These are phyloP conservation scores for Pseudocercospora cruenta DNA, from an alignment of 2,329 filamentous ascomycete species.

Conservation along the genomic window DNA sequence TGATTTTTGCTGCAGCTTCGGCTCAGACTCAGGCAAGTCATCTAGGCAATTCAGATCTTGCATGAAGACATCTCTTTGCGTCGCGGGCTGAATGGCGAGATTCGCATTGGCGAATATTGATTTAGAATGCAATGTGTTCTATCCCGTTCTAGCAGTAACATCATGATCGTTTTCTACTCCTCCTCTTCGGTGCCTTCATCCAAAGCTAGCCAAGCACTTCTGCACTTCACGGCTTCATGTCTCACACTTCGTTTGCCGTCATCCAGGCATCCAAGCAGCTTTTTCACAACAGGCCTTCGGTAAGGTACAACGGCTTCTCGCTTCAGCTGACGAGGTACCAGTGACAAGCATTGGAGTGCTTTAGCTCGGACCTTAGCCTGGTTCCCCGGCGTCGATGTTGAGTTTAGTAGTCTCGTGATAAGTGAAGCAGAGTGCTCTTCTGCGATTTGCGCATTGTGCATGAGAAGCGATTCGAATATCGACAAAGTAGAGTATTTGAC, in stretches of 20 bases:
- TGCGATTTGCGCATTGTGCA: constrained; percentile 57
- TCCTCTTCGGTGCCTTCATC: constrained; percentile 63
- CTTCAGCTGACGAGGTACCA: constrained; percentile 53
- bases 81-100: not conserved
- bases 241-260: constrained; percentile 66
- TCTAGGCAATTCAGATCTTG: not conserved
- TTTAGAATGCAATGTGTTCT: not conserved
- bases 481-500: constrained; percentile 65
- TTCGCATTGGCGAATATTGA: not conserved
- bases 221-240: constrained; percentile 64
- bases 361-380: constrained; percentile 50
- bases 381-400: constrained; percentile 33
- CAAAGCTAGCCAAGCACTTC: constrained; percentile 62
- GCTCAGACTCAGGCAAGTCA: not conserved
- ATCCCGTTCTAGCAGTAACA: not conserved
- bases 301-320: constrained; percentile 60
- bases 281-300: constrained; percentile 60
- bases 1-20: not conserved
- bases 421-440: constrained; percentile 62
- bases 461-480: constrained; percentile 61
- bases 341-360: constrained; percentile 53
- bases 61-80: not conserved
- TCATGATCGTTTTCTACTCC: constrained; percentile 22
- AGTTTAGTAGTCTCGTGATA: constrained; percentile 59
- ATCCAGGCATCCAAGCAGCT: constrained; percentile 60